These are phyloP conservation scores for Botrytis pseudocinerea DNA, from an alignment of 2,329 filamentous ascomycete genomes.

Conservation along the genomic window DNA sequence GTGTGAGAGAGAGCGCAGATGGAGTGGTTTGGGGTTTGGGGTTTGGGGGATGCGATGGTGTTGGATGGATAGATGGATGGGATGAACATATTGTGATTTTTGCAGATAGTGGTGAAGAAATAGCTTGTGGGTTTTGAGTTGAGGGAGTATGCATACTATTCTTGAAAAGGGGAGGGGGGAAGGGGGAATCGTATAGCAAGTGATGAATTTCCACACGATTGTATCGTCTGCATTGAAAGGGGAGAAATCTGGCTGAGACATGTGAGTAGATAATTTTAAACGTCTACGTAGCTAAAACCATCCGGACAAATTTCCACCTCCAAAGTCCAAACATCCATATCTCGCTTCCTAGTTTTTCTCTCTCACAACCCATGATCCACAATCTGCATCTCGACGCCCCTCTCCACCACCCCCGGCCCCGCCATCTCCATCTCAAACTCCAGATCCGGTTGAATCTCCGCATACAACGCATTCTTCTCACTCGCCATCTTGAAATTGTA, in stretches of 20 bases:
- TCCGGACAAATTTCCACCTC: neutral
- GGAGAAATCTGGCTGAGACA: neutral
- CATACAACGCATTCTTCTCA: constrained; percentile 49
- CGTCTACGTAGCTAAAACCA: neutral
- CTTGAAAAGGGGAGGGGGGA: neutral
- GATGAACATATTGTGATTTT: neutral
- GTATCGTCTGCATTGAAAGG: neutral
- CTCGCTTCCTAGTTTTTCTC: neutral
- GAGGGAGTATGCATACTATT: neutral
- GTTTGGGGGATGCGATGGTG: too few species aligned
- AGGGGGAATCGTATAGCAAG: neutral
- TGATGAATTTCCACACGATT: neutral
- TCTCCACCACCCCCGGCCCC: constrained; percentile 38
- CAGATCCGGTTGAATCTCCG: constrained; percentile 50
- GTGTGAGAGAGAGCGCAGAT: too few species aligned
- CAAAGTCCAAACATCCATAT: neutral
- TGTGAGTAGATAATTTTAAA: too few species aligned
- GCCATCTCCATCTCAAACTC: constrained; percentile 49
- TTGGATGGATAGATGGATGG: too few species aligned
- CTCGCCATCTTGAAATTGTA: constrained; percentile 54
- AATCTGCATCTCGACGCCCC: constrained; percentile 37
- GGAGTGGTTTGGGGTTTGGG: too few species aligned
- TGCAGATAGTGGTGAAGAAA: neutral
- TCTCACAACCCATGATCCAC: constrained; percentile 35
- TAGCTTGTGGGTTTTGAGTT: neutral